Percentiles rank a stretch among this genome's conserved stretches.
These are phyloP conservation scores for Gomphus bonarii DNA, from an alignment of 1,284 basidiomycete genomes.

Conservation along the genomic window DNA sequence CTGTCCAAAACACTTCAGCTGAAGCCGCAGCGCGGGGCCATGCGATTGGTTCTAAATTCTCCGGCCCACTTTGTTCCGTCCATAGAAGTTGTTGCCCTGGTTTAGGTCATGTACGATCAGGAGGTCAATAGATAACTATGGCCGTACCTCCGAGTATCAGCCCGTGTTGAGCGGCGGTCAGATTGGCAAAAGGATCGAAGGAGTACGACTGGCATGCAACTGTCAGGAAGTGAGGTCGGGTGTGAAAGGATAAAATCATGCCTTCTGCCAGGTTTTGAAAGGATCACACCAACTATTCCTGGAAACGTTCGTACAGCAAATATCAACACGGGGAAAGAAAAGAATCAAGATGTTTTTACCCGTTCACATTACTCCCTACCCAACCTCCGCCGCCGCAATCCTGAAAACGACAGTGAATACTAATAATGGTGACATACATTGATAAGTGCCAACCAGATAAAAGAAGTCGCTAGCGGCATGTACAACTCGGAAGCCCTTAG, in stretches of 20 bases:
- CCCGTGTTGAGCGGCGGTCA: slow-evolving; percentile 18
- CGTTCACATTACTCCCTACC: slow-evolving; percentile 23
- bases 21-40: slow-evolving; percentile 40
- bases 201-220: slow-evolving; percentile 21
- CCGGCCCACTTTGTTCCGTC: slow-evolving; percentile 35
- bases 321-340: background rate
- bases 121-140: background rate
- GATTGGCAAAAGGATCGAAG: slow-evolving; percentile 29
- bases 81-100: slow-evolving; percentile 29
- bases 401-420: slow-evolving; percentile 9
- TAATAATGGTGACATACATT: background rate
- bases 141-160: slow-evolving; percentile 29
- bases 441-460: slow-evolving; percentile 27
- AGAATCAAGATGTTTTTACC: background rate
- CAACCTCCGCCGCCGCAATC: slow-evolving; percentile 32
- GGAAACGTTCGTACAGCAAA: background rate
- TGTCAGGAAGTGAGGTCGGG: background rate
- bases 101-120: too few relatives aligned
- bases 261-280: slow-evolving; percentile 30
- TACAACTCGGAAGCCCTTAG: slow-evolving; percentile 30
- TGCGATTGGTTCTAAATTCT: slow-evolving; percentile 30
- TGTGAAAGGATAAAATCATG: slow-evolving; percentile 10
- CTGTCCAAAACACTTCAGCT: slow-evolving; percentile 43
- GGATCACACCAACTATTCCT: slow-evolving; percentile 31
- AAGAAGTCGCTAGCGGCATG: slow-evolving; percentile 33